Percentiles rank a stretch among this genome's conserved stretches.
Conservation (phyloP, 1,139 yeast genomes). For the Zygosaccharomyces pseudobailii region DNA sequence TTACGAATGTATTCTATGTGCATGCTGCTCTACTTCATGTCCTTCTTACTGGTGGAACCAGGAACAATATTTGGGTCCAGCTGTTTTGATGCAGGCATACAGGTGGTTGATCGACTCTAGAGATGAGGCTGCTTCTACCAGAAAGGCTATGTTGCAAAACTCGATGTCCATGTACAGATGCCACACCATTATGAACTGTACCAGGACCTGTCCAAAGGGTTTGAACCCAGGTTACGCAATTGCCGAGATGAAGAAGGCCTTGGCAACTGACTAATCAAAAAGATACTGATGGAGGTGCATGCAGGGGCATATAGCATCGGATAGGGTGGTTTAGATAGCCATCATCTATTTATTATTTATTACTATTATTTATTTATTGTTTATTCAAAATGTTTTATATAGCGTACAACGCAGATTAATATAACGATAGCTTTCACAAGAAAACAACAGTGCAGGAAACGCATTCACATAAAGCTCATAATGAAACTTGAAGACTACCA, state of each 20-base stretch:
- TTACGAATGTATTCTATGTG: slow-evolving; percentile 97
- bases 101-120: slow-evolving; percentile 98
- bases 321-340: background rate
- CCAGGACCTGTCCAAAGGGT: slow-evolving; percentile 98
- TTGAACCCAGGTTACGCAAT: slow-evolving; percentile 97
- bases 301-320: slow-evolving; percentile 3
- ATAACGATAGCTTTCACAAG: no score
- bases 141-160: slow-evolving; percentile 91
- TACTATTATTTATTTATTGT: slow-evolving; percentile 1
- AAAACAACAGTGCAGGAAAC: no score
- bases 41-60: slow-evolving; percentile 99
- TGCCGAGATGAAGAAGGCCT: slow-evolving; percentile 92
- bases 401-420: no score
- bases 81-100: slow-evolving; percentile 97
- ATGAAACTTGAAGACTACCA: background rate
- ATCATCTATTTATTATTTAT: slow-evolving; percentile 6
- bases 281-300: slow-evolving; percentile 2
- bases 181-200: slow-evolving; percentile 98
- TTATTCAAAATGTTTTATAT: slow-evolving; percentile 1
- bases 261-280: slow-evolving; percentile 61
- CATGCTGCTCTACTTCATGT: slow-evolving; percentile 98
- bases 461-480: no score
- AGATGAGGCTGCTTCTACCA: slow-evolving; percentile 77
- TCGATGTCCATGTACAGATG: slow-evolving; percentile 98
- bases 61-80: slow-evolving; percentile 97